Percentiles rank a stretch among this genome's conserved stretches.
These are phyloP conservation scores for Samsoniella hepiali DNA, from an alignment of 2,329 filamentous ascomycete species.

Conservation along the genomic window DNA sequence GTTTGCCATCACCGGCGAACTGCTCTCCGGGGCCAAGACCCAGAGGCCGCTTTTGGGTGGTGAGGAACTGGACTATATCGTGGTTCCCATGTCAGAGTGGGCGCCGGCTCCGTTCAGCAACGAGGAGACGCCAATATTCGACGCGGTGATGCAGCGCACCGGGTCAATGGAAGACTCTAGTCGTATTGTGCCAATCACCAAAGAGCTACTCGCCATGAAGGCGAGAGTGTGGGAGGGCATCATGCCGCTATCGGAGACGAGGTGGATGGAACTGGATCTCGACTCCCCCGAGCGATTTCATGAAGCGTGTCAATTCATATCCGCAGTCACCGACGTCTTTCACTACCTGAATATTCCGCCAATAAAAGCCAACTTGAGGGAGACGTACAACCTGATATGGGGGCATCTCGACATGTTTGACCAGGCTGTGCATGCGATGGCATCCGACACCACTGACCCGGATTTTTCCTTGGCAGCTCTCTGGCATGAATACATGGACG, in stretches of 20 bases:
- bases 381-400: conserved; percentile 29
- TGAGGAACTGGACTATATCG: conserved; percentile 16
- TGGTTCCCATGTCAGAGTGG: conserved; percentile 24
- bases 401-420: conserved; percentile 26
- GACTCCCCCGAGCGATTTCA: conserved; percentile 25
- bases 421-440: conserved; percentile 25
- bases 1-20: too few species aligned
- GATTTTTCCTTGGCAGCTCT: conserved; percentile 22
- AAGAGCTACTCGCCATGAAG: conserved; percentile 31
- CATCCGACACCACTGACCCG: conserved; percentile 3
- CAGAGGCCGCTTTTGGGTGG: conserved; percentile 4
- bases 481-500: conserved; percentile 28
- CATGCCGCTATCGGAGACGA: conserved; percentile 27
- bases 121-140: conserved; percentile 11
- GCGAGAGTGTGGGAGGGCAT: conserved; percentile 30
- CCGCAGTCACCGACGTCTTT: conserved; percentile 26
- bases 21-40: too few species aligned
- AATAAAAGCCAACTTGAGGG: conserved; percentile 24
- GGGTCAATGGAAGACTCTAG: conserved; percentile 24
- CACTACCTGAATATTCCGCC: conserved; percentile 26
- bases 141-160: conserved; percentile 21
- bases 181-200: conserved; percentile 24
- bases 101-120: conserved; percentile 24
- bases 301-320: conserved; percentile 26
- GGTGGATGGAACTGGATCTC: conserved; percentile 26